phyloP scores from a whole-genome alignment of 495 filamentous ascomycete genomes.

The Astrothelium macrocarpum region DNA sequence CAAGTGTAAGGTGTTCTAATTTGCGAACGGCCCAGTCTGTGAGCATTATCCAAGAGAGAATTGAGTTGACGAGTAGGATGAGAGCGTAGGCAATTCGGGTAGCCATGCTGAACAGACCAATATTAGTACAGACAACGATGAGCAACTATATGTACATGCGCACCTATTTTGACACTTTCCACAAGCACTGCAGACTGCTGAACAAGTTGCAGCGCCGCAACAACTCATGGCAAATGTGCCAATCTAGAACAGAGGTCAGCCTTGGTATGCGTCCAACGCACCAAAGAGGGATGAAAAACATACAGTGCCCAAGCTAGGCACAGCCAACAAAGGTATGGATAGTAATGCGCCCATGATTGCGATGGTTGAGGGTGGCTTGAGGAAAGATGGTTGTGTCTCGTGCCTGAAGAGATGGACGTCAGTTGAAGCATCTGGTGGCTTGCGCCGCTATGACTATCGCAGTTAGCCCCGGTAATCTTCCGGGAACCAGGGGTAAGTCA shows the following conservation, averaged over 20 bases:
- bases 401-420: conserved; percentile 1
- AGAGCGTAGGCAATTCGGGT: conserved; percentile 96
- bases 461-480: not conserved
- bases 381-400: conserved; percentile 14
- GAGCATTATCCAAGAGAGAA: conserved; percentile 97
- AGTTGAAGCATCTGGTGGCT: conserved; percentile 8
- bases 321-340: conserved; percentile 76
- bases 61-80: conserved; percentile 91
- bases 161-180: conserved; percentile 96
- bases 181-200: conserved; percentile 85
- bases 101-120: conserved; percentile 57
- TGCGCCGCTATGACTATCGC: not conserved
- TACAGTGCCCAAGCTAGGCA: conserved; percentile 83
- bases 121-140: not conserved
- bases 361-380: conserved; percentile 13
- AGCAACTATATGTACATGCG: conserved; percentile 7
- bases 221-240: conserved; percentile 5
- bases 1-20: conserved; percentile 76
- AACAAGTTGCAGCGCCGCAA: conserved; percentile 64
- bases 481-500: too few relatives aligned
- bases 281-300: conserved; percentile 22
- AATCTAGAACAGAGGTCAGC: not conserved
- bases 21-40: conserved; percentile 98
- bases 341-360: conserved; percentile 77
- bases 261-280: conserved; percentile 5